Base-by-base conservation (phyloP, 257 asterid genomes). In the Solanum clarkiae region DNA sequence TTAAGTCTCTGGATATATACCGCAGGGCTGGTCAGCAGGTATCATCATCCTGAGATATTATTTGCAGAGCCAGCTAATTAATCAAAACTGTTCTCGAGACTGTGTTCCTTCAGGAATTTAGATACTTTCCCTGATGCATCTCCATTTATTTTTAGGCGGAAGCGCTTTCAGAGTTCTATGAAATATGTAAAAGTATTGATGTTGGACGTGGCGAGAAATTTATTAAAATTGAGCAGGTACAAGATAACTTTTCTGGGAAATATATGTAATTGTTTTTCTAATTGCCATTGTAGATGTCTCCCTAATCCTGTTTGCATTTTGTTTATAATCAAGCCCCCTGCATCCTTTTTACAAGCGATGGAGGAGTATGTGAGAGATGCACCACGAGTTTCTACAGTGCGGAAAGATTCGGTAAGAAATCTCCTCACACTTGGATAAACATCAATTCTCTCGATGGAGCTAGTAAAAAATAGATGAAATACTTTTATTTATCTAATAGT, bases 351-450 rank as follows among this genome's bases (percentile, higher is more conserved):
- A 80, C 98, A 92, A 95, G 93, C 99, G 84, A 97, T 97, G 99
- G 99, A 97, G 91, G 99, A 97, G 92, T 97, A 95, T 84, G 97
- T 95, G 47, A 92, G 91, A 89, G 99, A 97, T 10, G 99, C 98
- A 84, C 99, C 99, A 10, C 98, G 97, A 40, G 81, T 90, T 86
- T 94, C 99, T 86, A 86, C 92, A 14, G 95, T 89, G 86, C 95
- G 93, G 88, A 93, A 87, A 87, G 98, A 91, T 88, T 91, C 88
- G 92, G 98, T 94, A 91, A 77, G 86, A 53, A 70, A 86, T 86
- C 85, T 87, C 84, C 83, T 16, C 7, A 4, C 16, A 49, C 59
- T 72, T 81, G 63, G 49, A 68, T 69, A 22, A 13, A 29, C 9
- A 9, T 49, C 62, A 14, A 49, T 79, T 80, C 63, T 44, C 26